Conservation (phyloP, 1,284 basidiomycete genomes). For the Lignosus rhinocerotis region DNA sequence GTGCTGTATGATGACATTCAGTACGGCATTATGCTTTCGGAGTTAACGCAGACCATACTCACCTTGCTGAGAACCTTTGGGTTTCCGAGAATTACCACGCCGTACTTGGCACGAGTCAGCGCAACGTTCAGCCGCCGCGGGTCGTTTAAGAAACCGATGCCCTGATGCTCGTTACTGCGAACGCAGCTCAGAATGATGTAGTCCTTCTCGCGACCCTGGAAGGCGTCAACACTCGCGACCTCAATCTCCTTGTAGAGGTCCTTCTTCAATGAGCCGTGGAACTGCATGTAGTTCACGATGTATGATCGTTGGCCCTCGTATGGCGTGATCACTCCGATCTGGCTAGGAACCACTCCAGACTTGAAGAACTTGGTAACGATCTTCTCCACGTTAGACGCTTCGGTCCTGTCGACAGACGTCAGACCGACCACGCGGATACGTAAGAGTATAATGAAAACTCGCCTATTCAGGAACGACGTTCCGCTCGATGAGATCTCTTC, state of each 20-base stretch:
- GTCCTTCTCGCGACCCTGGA: slow-evolving; percentile 99
- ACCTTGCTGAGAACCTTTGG: slow-evolving; percentile 99
- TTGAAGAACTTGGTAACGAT: slow-evolving; percentile 99
- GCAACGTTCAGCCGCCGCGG: slow-evolving; percentile 97
- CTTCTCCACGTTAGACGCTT: slow-evolving; percentile 99
- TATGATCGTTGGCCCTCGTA: slow-evolving; percentile 99
- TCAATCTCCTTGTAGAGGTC: slow-evolving; percentile 99
- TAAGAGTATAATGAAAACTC: slow-evolving; percentile 25
- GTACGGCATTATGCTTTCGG: slow-evolving; percentile 90
- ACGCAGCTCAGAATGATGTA: slow-evolving; percentile 99
- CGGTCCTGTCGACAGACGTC: slow-evolving; percentile 63
- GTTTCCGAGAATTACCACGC: slow-evolving; percentile 96
- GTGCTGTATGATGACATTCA: slow-evolving; percentile 57
- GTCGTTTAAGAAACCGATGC: slow-evolving; percentile 99
- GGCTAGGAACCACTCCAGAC: slow-evolving; percentile 90
- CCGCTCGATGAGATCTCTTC: slow-evolving; percentile 99
- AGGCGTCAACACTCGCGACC: slow-evolving; percentile 98
- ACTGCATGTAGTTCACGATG: slow-evolving; percentile 99
- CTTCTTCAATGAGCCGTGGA: slow-evolving; percentile 97
- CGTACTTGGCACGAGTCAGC: slow-evolving; percentile 96
- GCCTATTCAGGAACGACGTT: slow-evolving; percentile 97
- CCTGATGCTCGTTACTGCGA: slow-evolving; percentile 99
- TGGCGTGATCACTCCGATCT: slow-evolving; percentile 98
- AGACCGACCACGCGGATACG: slow-evolving; percentile 17
- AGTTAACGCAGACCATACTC: slow-evolving; percentile 50